phyloP scores from a whole-genome alignment of 2,329 filamentous ascomycete species.

The Talaromyces sp. region DNA sequence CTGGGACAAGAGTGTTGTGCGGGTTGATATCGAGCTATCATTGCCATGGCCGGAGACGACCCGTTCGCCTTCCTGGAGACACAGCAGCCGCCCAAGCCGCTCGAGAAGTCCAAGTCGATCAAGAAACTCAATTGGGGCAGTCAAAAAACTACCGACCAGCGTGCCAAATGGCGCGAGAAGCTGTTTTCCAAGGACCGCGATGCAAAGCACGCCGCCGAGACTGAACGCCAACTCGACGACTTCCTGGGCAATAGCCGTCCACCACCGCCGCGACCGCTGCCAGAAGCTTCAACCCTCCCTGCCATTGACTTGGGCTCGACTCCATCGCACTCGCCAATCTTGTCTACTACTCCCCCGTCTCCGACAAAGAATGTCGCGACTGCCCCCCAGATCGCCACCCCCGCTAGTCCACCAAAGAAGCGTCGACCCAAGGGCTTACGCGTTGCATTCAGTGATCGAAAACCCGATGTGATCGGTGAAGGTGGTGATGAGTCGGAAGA shows the following conservation, averaged over 20 bases:
- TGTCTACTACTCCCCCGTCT: slow-evolving; percentile 16
- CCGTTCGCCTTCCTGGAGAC: slow-evolving; percentile 30
- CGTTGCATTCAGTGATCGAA: slow-evolving; percentile 68
- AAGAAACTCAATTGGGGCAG: slow-evolving; percentile 10
- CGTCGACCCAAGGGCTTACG: slow-evolving; percentile 59
- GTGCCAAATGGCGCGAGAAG: slow-evolving; percentile 45
- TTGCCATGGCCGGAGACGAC: slow-evolving; percentile 30
- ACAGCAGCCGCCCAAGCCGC: slow-evolving; percentile 26
- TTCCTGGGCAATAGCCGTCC: slow-evolving; percentile 54
- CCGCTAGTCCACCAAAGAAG: slow-evolving; percentile 22
- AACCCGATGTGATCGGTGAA: slow-evolving; percentile 80
- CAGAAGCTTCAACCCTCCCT: slow-evolving; percentile 17
- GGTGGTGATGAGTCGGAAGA: slow-evolving; percentile 81
- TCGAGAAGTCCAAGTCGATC: slow-evolving; percentile 12
- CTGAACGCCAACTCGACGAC: slow-evolving; percentile 48
- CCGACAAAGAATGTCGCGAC: slow-evolving; percentile 15
- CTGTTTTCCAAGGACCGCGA: slow-evolving; percentile 39
- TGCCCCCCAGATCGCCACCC: neutral
- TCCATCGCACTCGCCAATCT: slow-evolving; percentile 25
- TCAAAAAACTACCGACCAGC: slow-evolving; percentile 18
- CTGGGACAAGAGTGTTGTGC: slow-evolving; percentile 1
- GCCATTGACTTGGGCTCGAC: neutral
- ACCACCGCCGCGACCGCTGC: slow-evolving; percentile 20
- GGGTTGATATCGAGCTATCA: slow-evolving; percentile 5
- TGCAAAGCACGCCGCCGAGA: slow-evolving; percentile 26